These are phyloP conservation scores for Leucoagaricus sp. DNA, from an alignment of 1,284 basidiomycete species.

Conservation along the genomic window DNA sequence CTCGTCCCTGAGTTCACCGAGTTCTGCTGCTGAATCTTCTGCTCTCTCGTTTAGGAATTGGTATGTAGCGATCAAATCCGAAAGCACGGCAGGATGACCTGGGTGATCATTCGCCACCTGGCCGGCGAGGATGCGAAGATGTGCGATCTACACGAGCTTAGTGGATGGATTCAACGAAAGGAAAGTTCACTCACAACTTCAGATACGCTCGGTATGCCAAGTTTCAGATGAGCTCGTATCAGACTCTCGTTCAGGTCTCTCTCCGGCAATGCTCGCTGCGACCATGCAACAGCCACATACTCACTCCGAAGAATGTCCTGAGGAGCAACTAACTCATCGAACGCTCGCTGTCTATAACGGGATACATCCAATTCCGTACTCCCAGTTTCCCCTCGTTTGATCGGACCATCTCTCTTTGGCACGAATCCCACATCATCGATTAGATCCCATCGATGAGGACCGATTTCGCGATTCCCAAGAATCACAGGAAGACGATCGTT, in stretches of 20 bases:
- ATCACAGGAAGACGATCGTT: constrained; percentile 2
- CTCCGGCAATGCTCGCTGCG: constrained; percentile 2
- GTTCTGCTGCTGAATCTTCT: not conserved
- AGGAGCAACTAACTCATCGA: not conserved
- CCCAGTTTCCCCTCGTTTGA: constrained; percentile 1
- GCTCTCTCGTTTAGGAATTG: constrained; percentile 1
- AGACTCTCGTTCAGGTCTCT: not conserved
- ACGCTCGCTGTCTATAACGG: not conserved
- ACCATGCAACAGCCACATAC: constrained; percentile 9
- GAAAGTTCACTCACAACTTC: constrained; percentile 9
- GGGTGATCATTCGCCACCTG: not conserved
- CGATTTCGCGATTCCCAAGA: not conserved
- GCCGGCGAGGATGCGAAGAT: constrained; percentile 3
- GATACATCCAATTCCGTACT: not conserved
- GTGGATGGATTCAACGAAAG: not conserved
- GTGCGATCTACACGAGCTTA: not conserved
- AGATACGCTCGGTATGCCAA: constrained; percentile 2
- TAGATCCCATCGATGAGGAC: constrained; percentile 2
- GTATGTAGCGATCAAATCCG: constrained; percentile 10
- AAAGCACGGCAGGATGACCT: not conserved
- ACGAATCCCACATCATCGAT: constrained; percentile 6
- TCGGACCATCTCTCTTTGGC: not conserved
- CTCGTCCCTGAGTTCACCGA: not conserved
- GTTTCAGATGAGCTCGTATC: not conserved
- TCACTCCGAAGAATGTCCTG: constrained; percentile 2